These are phyloP conservation scores for Citrus mangshanensis DNA, from an alignment of 345 rosid genomes.

Conservation along the genomic window DNA sequence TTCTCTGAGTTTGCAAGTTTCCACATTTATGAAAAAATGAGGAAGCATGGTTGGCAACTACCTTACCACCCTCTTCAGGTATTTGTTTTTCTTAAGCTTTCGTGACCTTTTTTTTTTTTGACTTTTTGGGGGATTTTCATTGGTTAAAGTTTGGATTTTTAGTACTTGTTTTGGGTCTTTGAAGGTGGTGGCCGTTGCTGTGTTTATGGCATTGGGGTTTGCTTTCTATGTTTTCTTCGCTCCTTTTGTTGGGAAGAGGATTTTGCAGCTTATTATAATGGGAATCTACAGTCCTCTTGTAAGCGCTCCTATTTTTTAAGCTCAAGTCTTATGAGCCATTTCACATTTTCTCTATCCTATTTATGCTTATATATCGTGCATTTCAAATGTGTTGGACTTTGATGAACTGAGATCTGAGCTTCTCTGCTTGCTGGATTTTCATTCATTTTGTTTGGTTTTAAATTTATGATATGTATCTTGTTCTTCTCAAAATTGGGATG, in stretches of 20 bases:
- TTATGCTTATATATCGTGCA: background rate
- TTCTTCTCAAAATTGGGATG: constrained; percentile 11
- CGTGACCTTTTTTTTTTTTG: background rate
- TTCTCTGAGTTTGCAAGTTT: constrained; percentile 26
- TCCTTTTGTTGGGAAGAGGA: constrained; percentile 90
- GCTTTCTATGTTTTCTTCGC: constrained; percentile 99
- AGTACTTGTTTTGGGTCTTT: constrained; percentile 17
- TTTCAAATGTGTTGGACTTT: constrained; percentile 9
- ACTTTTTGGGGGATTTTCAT: background rate
- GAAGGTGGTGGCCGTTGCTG: constrained; percentile 99
- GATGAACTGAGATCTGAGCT: constrained; percentile 42
- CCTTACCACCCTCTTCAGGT: constrained; percentile 99
- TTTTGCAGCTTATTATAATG: constrained; percentile 67
- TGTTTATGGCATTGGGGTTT: constrained; percentile 93
- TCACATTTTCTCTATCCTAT: background rate
- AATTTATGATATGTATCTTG: background rate
- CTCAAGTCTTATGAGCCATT: background rate
- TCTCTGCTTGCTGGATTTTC: constrained; percentile 17
- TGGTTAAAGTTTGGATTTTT: constrained; percentile 22
- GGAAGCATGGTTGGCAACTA: constrained; percentile 99
- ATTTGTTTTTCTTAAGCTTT: constrained; percentile 1
- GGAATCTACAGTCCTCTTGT: constrained; percentile 98
- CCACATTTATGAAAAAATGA: constrained; percentile 57
- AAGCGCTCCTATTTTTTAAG: constrained; percentile 23
- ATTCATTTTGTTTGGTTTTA: constrained; percentile 13